Base-by-base conservation (phyloP, 352 stramenopile genomes). In the Hyaloperonospora arabidopsidis region DNA sequence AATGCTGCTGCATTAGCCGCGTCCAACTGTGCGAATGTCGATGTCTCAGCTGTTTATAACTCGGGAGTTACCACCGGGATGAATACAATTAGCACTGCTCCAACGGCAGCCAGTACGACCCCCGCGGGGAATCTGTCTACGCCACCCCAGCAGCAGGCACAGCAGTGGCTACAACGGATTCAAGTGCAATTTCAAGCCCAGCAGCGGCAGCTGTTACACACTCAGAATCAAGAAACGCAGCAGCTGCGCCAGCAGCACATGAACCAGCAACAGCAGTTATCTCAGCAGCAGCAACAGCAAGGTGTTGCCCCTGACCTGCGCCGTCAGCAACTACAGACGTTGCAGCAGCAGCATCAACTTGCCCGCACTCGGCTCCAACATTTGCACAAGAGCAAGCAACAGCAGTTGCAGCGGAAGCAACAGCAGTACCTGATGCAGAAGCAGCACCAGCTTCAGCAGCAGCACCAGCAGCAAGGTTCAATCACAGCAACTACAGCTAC, bases 151-250 rank as follows among this genome's bases (percentile, higher is more conserved):
- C 78, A 88, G 25, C 78, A 88, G 41, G 75, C 78, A 12, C 82
- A 93, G 55, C 82, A 93, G 55, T 86, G 71, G 70, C 57, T 93
- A n/a, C 76, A 89, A 47, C 77, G 79, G 4, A 79, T 93, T 10
- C 82, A 90, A 47, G 78, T 85, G 21, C 82, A 90, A 53, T 93
- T 88, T 53, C 80, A 89, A 36, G 79, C 76, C 0, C 82, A 93
- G 46, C 76, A 88, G 32, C 78, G 86, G 15, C 74, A 86, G 44
- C 40, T 90, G 25, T 49, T 89, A 21, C 72, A 84, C 25, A 80
- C 73, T 11, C 79, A 89, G 22, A 84, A 91, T 54, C 78, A 87
- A 50, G 83, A 93, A 54, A 86, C 76, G 32, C 72, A 87, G 60
- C 74, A 84, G 49, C 63, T 93, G 39, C 78, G 79, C 5, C 79